These are phyloP conservation scores for Lactuca saligna DNA, from an alignment of 129 eudicot genomes.

Conservation along the genomic window DNA sequence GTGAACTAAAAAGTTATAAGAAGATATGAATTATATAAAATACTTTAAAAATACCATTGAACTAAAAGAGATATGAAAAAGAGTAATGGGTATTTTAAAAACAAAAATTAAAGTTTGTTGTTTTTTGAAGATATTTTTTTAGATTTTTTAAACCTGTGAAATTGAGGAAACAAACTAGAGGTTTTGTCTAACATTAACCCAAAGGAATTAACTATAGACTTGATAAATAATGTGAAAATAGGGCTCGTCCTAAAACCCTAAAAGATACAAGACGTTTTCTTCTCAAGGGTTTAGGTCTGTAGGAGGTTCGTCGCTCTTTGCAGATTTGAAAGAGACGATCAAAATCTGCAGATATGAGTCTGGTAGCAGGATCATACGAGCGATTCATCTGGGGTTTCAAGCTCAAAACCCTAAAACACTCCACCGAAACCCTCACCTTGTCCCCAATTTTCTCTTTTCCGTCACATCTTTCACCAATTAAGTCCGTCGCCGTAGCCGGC, in stretches of 20 bases:
- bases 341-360: conserved; percentile 44
- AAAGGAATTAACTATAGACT: too few species aligned
- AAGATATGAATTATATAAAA: too few species aligned
- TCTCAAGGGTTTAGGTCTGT: not conserved
- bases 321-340: not conserved
- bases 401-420: conserved; percentile 55
- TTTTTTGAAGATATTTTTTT: too few species aligned
- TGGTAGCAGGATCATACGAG: conserved; percentile 95
- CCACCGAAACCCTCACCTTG: conserved; percentile 53
- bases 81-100: too few species aligned
- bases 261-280: not conserved
- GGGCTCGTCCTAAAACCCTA: conserved; percentile 18
- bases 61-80: too few species aligned
- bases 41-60: too few species aligned
- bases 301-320: not conserved
- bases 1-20: too few species aligned
- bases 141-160: too few species aligned
- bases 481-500: conserved; percentile 81
- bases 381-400: conserved; percentile 92
- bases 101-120: too few species aligned
- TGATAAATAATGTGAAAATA: not conserved
- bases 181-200: too few species aligned
- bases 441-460: conserved; percentile 87
- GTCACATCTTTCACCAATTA: conserved; percentile 80
- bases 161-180: too few species aligned